Evolutionary conservation across 352 stramenopile genomes (phyloP).

Genomic region (Phytophthora ramorum): DNA sequence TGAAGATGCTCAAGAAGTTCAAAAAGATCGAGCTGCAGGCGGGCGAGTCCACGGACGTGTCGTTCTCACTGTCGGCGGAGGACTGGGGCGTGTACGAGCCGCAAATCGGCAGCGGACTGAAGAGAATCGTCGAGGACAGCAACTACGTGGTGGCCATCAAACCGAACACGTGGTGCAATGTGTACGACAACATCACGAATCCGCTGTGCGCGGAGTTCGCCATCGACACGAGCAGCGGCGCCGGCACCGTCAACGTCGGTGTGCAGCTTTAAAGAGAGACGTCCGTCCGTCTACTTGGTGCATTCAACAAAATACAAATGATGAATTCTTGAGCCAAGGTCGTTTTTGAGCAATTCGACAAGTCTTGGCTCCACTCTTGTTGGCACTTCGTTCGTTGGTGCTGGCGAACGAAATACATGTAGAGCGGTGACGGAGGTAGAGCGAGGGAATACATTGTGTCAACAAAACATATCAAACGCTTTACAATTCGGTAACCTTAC

Average conservation of each 20-base stretch:
- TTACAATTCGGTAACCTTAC: background rate
- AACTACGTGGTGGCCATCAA: conserved; percentile 74
- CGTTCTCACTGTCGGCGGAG: conserved; percentile 51
- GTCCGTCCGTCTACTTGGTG: too few relatives aligned
- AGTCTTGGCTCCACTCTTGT: background rate
- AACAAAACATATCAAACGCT: background rate
- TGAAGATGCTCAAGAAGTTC: conserved; percentile 87
- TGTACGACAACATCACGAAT: conserved; percentile 55
- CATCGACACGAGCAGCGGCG: conserved; percentile 31
- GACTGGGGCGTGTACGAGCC: conserved; percentile 73
- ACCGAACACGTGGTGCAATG: conserved; percentile 71
- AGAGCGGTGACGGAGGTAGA: too few relatives aligned
- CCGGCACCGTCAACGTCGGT: conserved; percentile 17
- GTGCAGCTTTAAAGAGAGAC: conserved; percentile 10
- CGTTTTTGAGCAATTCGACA: background rate
- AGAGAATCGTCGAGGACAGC: conserved; percentile 61
- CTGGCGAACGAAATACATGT: too few relatives aligned
- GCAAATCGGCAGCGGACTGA: conserved; percentile 52
- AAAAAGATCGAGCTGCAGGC: conserved; percentile 73
- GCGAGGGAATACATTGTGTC: too few relatives aligned
- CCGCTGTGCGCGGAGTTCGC: conserved; percentile 54
- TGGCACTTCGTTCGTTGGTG: background rate
- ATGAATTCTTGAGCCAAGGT: background rate
- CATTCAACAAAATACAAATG: background rate
- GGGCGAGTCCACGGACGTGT: conserved; percentile 42